Evolutionary conservation across 306 rosid species (phyloP), one percentile per base, ranked within the genome.

Genomic region (Glycine soja): DNA sequence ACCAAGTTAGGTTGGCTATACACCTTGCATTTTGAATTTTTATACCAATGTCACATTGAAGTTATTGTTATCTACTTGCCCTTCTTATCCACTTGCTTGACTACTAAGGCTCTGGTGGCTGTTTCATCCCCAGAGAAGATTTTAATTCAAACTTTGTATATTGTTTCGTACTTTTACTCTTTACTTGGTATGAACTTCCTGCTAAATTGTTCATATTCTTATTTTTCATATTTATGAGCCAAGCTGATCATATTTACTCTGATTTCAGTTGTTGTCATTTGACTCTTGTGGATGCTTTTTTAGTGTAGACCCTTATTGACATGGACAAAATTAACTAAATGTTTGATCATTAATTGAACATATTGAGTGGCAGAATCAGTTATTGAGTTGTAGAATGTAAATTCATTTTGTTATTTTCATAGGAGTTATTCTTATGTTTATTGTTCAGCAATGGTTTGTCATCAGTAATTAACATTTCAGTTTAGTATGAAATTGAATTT

Each of bases 281-380:
- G 76, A 52, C 50, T 63, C 70, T 71, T 3, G 18, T 52, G 79
- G 57, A 52, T 77, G 70, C 69, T 64, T 70, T 75, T 43, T 70
- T 52, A 6, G 61, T 8, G 13, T 24, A 61, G 52, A 70, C 45
- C 51, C 52, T 36, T 36, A 50, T 50, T 57, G 77, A 32, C 12
- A 57, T 45, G 38, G 36, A 34, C 10, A 43, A 68, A 70, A 45
- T 56, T 24, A 79, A 32, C 6, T 53, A 42, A 24, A 68, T 19
- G 5, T 9, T 43, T 68, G 30, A 24, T 24, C 30, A 24, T 24
- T n/a, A n/a, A n/a, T n/a, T 24, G 48, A 56, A 54, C 36, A 5
- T 47, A 57, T 56, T 57, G 53, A 79, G 83, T 34, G 77, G 64
- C 24, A 32, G 72, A 34, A 47, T 15, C 53, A 14, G 2, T 70